Conservation (phyloP, 1,284 basidiomycete genomes). For the Apiotrichum domesticum region DNA sequence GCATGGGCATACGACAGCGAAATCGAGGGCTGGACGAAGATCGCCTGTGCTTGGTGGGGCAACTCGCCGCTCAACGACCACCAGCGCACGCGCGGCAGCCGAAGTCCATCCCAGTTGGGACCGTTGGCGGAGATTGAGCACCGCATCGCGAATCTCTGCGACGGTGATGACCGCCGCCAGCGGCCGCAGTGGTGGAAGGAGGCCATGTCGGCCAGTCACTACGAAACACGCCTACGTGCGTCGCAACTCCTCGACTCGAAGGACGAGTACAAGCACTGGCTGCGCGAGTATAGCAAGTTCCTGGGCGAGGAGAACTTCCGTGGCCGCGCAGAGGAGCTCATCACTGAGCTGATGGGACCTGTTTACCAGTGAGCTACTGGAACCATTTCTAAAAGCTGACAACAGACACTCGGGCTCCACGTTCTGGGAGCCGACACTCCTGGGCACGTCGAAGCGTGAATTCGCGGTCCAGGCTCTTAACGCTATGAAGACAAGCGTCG, state of each 20-base stretch:
- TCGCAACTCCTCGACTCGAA: slow-evolving; percentile 67
- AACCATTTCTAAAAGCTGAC: not conserved
- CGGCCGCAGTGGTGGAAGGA: slow-evolving; percentile 66
- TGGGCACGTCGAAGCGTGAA: slow-evolving; percentile 16
- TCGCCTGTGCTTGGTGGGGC: slow-evolving; percentile 73
- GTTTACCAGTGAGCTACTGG: slow-evolving; percentile 62
- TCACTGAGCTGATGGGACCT: slow-evolving; percentile 79
- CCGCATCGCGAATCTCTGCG: not conserved
- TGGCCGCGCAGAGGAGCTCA: slow-evolving; percentile 77
- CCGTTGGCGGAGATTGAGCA: slow-evolving; percentile 28
- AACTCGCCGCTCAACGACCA: slow-evolving; percentile 12
- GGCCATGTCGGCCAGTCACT: slow-evolving; percentile 72
- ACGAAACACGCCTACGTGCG: slow-evolving; percentile 71
- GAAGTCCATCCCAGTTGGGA: not conserved
- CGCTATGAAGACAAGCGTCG: slow-evolving; percentile 6
- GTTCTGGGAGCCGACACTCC: slow-evolving; percentile 9
- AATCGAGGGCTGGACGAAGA: slow-evolving; percentile 62
- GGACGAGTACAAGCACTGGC: slow-evolving; percentile 69
- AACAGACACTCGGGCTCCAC: not conserved
- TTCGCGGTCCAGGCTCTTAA: slow-evolving; percentile 9
- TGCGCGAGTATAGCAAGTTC: slow-evolving; percentile 70
- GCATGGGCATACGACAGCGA: slow-evolving; percentile 68
- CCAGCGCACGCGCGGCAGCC: slow-evolving; percentile 5
- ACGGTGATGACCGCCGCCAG: slow-evolving; percentile 36
- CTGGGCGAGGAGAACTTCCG: slow-evolving; percentile 79